phyloP scores from a whole-genome alignment of 345 rosid genomes.

The Brassica cretica region DNA sequence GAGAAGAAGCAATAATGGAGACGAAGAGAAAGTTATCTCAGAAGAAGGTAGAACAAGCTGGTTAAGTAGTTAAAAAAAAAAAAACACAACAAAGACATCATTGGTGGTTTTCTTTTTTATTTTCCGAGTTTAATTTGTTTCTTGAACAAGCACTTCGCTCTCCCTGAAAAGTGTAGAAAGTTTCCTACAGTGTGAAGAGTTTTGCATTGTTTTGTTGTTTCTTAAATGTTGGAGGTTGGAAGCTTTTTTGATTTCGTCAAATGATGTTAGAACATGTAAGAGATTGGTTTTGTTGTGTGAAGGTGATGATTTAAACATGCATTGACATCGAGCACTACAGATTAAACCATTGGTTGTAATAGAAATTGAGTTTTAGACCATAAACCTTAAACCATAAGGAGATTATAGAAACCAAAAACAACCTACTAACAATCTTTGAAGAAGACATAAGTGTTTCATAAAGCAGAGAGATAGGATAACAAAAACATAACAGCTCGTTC shows the following conservation, averaged over 20 bases:
- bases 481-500: slow-evolving; percentile 4
- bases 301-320: background rate
- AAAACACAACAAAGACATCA: background rate
- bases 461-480: background rate
- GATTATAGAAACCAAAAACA: background rate
- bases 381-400: background rate
- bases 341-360: background rate
- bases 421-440: slow-evolving; percentile 5
- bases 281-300: background rate
- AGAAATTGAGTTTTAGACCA: background rate
- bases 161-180: slow-evolving; percentile 49
- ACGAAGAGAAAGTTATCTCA: slow-evolving; percentile 44
- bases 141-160: slow-evolving; percentile 11
- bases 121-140: background rate
- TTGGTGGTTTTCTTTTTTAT: background rate
- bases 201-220: background rate
- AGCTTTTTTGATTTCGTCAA: background rate
- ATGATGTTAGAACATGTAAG: no score
- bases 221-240: background rate
- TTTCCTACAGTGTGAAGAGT: slow-evolving; percentile 29
- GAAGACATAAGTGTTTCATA: slow-evolving; percentile 10
- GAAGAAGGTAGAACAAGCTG: slow-evolving; percentile 38
- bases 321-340: background rate
- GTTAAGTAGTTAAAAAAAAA: slow-evolving; percentile 10
- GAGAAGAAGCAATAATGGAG: slow-evolving; percentile 68